A percentile compares a stretch with the other conserved stretches of the same genome.
Evolutionary conservation across 768 basidiomycete genomes (phyloP).

Genomic region (Lactarius sp.): DNA sequence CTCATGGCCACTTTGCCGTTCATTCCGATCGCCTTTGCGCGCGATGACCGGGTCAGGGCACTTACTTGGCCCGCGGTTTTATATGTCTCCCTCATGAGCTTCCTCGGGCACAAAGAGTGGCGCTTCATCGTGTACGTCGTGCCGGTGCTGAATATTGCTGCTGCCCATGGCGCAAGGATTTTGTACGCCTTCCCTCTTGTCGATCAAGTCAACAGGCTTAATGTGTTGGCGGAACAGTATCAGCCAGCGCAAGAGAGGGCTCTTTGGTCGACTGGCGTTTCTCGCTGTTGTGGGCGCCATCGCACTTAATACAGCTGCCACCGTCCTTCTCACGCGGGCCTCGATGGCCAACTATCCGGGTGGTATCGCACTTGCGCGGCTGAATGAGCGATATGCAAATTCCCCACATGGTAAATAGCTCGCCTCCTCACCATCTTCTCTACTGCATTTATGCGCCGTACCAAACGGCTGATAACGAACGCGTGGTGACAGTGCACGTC

Average conservation of each 20-base stretch:
- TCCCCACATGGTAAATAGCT: slow-evolving; percentile 31
- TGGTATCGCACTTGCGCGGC: slow-evolving; percentile 57
- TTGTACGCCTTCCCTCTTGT: slow-evolving; percentile 46
- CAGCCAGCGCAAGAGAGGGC: slow-evolving; percentile 43
- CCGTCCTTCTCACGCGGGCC: slow-evolving; percentile 47
- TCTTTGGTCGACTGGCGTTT: slow-evolving; percentile 44
- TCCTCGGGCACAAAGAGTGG: slow-evolving; percentile 94
- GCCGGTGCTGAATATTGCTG: slow-evolving; percentile 75
- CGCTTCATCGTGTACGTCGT: slow-evolving; percentile 88
- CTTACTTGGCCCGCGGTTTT: slow-evolving; percentile 48
- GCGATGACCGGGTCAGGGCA: slow-evolving; percentile 46
- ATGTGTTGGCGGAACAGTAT: slow-evolving; percentile 34
- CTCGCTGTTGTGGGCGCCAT: slow-evolving; percentile 47
- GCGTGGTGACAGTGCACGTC: slow-evolving; percentile 45
- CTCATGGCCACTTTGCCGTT: slow-evolving; percentile 62
- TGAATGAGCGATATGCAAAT: slow-evolving; percentile 51
- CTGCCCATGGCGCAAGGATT: slow-evolving; percentile 57
- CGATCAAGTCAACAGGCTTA: background rate
- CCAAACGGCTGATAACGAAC: slow-evolving; percentile 18
- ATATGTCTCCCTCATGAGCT: slow-evolving; percentile 64
- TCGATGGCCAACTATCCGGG: slow-evolving; percentile 88
- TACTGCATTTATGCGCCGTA: background rate
- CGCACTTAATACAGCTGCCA: slow-evolving; percentile 47
- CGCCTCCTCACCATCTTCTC: background rate
- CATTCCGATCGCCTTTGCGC: slow-evolving; percentile 45